Conservation (phyloP, 2,329 filamentous ascomycete genomes). For the Trichoderma breve region DNA sequence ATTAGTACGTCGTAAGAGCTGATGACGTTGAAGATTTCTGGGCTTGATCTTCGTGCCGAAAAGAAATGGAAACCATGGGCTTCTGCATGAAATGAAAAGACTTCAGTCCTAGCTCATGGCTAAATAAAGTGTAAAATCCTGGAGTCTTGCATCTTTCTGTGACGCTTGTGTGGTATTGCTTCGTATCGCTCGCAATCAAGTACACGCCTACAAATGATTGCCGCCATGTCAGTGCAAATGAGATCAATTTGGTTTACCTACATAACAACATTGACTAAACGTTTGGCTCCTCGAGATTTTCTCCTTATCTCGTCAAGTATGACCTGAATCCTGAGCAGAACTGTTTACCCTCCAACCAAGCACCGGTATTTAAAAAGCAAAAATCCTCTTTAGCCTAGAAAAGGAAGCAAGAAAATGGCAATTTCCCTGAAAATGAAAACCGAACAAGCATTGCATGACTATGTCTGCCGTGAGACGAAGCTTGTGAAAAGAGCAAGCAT, state of each 20-base stretch:
- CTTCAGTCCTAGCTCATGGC: not conserved
- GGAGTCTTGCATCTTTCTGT: not conserved
- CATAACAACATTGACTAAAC: conserved; percentile 1
- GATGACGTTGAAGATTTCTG: no score
- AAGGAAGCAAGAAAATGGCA: not conserved
- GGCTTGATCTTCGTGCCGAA: not conserved
- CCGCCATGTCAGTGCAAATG: not conserved
- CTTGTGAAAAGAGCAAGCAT: not conserved
- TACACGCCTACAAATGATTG: not conserved
- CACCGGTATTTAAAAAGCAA: conserved; percentile 9
- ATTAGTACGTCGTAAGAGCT: not conserved
- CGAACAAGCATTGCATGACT: not conserved
- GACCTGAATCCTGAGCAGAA: not conserved
- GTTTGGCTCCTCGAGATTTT: not conserved
- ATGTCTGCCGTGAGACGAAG: not conserved
- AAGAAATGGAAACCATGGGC: not conserved
- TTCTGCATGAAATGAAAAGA: no score
- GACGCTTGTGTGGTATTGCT: not conserved
- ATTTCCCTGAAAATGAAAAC: not conserved
- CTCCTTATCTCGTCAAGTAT: not conserved
- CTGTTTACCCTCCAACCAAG: not conserved
- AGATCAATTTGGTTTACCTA: not conserved
- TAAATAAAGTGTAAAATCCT: not conserved
- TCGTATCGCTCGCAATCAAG: not conserved
- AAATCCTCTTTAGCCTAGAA: conserved; percentile 10